A percentile compares a stretch with the other conserved stretches of the same genome.
Conservation (phyloP, 2,329 filamentous ascomycete genomes). For the Pseudogymnoascus sp. region DNA sequence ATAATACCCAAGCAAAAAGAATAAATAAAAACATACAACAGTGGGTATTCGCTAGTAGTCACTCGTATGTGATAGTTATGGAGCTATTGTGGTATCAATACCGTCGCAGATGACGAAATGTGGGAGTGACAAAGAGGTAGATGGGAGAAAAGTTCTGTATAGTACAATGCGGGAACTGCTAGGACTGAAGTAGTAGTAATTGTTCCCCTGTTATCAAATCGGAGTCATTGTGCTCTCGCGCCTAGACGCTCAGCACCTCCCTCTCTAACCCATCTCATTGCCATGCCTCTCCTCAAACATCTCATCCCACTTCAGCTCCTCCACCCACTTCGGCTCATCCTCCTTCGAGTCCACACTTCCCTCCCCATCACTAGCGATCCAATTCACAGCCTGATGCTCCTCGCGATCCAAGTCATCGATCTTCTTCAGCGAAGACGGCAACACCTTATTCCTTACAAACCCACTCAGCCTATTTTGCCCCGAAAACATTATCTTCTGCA, state of each 20-base stretch:
- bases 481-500: slow-evolving; percentile 24
- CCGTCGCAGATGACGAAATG: no score
- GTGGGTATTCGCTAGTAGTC: background rate
- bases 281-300: background rate
- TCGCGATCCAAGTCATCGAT: background rate
- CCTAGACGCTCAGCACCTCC: slow-evolving; percentile 17
- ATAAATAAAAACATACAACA: background rate
- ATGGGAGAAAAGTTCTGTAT: no score
- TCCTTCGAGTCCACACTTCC: background rate
- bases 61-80: no score
- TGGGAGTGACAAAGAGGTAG: no score
- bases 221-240: background rate
- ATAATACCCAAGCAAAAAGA: background rate
- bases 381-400: background rate
- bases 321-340: background rate
- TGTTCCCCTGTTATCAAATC: no score
- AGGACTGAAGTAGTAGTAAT: no score
- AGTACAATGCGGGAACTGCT: no score
- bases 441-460: slow-evolving; percentile 17
- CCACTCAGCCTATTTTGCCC: slow-evolving; percentile 21
- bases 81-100: no score
- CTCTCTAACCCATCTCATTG: slow-evolving; percentile 33
- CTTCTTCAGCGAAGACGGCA: background rate
- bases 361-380: background rate
- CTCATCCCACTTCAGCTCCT: background rate